phyloP scores from a whole-genome alignment of 495 filamentous ascomycete genomes.

The Penicillium maclennaniae region DNA sequence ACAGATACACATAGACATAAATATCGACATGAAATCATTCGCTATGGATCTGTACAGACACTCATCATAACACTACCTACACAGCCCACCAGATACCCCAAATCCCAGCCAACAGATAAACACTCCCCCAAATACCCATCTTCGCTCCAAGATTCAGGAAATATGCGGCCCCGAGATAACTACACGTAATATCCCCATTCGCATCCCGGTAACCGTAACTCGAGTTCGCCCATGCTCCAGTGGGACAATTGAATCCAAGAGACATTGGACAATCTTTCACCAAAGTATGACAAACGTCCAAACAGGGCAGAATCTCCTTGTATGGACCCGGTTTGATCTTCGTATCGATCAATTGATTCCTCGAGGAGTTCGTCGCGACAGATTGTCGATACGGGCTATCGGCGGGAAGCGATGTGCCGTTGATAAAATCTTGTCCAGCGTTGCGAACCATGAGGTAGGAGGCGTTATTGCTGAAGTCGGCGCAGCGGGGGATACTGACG shows the following conservation, averaged over 20 bases:
- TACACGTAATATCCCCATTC: slow-evolving; percentile 51
- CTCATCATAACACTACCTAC: neutral
- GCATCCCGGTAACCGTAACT: slow-evolving; percentile 59
- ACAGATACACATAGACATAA: no score
- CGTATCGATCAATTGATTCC: slow-evolving; percentile 69
- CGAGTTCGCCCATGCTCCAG: slow-evolving; percentile 49
- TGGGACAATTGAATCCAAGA: slow-evolving; percentile 76
- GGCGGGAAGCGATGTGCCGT: slow-evolving; percentile 52
- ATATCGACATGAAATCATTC: neutral
- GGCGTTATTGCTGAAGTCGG: slow-evolving; percentile 62
- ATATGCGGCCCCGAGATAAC: slow-evolving; percentile 54
- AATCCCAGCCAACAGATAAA: slow-evolving; percentile 15
- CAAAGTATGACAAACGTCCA: slow-evolving; percentile 76
- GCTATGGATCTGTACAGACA: neutral
- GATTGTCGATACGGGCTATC: slow-evolving; percentile 29
- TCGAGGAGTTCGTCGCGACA: slow-evolving; percentile 45
- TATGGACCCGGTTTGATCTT: slow-evolving; percentile 79
- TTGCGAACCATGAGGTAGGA: slow-evolving; percentile 64
- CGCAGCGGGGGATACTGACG: slow-evolving; percentile 87
- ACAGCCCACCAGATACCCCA: slow-evolving; percentile 15
- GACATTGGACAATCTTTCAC: slow-evolving; percentile 79
- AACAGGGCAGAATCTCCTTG: slow-evolving; percentile 85
- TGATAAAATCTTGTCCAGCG: slow-evolving; percentile 61
- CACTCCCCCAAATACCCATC: slow-evolving; percentile 10
- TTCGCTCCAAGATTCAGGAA: slow-evolving; percentile 35